These are phyloP conservation scores for Thelephora aurantiotincta DNA, from an alignment of 768 basidiomycete genomes.

Conservation along the genomic window DNA sequence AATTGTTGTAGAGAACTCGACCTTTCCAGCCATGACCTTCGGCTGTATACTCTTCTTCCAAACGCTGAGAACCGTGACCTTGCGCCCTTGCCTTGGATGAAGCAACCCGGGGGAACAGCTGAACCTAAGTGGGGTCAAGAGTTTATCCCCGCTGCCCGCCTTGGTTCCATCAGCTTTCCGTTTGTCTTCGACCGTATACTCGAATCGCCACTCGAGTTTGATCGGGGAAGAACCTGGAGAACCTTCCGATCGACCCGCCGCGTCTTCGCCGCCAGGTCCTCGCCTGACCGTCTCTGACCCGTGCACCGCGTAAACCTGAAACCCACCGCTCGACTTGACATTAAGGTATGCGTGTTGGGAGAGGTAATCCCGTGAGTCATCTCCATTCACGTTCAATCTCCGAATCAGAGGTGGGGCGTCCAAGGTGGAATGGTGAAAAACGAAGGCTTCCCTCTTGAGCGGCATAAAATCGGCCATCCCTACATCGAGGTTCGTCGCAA, in stretches of 20 bases:
- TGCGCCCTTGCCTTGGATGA: conserved; percentile 48
- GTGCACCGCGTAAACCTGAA: conserved; percentile 47
- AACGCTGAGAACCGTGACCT: conserved; percentile 53
- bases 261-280: conserved; percentile 7
- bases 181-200: conserved; percentile 61
- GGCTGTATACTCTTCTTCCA: conserved; percentile 54
- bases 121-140: conserved; percentile 58
- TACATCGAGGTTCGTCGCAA: conserved; percentile 14
- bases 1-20: conserved; percentile 27
- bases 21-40: conserved; percentile 51
- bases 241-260: neutral
- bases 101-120: conserved; percentile 59
- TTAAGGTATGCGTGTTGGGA: conserved; percentile 60
- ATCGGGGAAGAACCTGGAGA: conserved; percentile 4
- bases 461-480: conserved; percentile 58
- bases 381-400: conserved; percentile 49
- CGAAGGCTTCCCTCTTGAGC: conserved; percentile 36
- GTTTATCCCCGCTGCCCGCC: conserved; percentile 48
- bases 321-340: conserved; percentile 46
- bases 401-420: conserved; percentile 57
- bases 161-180: conserved; percentile 22
- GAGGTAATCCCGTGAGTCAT: conserved; percentile 60
- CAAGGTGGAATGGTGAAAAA: conserved; percentile 61
- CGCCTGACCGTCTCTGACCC: conserved; percentile 39
- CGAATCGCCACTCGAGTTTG: conserved; percentile 61